A percentile compares a stretch with the other conserved stretches of the same genome.
phyloP scores from a whole-genome alignment of 352 stramenopile species.

The Globisporangium irregulare region DNA sequence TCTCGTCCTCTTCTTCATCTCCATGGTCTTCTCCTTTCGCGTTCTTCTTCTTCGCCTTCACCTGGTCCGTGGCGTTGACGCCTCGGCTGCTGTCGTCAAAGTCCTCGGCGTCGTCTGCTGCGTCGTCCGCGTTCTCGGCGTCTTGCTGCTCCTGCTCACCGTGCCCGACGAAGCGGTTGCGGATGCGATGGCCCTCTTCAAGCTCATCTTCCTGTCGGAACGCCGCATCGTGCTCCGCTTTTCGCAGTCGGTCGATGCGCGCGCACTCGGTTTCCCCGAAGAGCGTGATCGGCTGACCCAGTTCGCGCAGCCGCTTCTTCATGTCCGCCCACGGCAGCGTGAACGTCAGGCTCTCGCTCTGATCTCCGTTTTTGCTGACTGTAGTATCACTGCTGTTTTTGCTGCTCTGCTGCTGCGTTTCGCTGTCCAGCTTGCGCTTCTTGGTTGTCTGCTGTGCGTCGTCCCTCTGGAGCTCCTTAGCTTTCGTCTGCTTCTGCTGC shows the following conservation, averaged over 20 bases:
- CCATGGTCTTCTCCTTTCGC: slow-evolving; percentile 14
- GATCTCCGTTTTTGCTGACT: background rate
- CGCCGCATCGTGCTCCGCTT: slow-evolving; percentile 62
- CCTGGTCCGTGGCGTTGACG: background rate
- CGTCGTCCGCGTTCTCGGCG: slow-evolving; percentile 25
- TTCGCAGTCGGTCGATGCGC: slow-evolving; percentile 65
- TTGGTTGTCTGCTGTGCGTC: slow-evolving; percentile 24
- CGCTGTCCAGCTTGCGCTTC: slow-evolving; percentile 41
- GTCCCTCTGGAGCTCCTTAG: background rate
- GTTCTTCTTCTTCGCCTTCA: slow-evolving; percentile 1
- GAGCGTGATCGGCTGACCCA: slow-evolving; percentile 82
- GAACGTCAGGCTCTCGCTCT: slow-evolving; percentile 19
- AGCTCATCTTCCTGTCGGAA: slow-evolving; percentile 69
- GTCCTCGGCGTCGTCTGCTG: slow-evolving; percentile 42
- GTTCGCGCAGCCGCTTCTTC: slow-evolving; percentile 72
- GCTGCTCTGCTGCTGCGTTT: slow-evolving; percentile 7
- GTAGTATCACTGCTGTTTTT: background rate
- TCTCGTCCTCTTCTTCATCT: slow-evolving; percentile 34
- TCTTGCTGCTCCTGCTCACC: slow-evolving; percentile 28
- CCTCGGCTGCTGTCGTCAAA: slow-evolving; percentile 26
- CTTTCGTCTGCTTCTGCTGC: slow-evolving; percentile 7
- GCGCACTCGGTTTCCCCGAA: slow-evolving; percentile 78
- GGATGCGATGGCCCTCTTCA: slow-evolving; percentile 66
- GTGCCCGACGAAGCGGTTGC: slow-evolving; percentile 67
- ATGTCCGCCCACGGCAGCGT: slow-evolving; percentile 70